A percentile compares a stretch with the other conserved stretches of the same genome.
phyloP scores from a whole-genome alignment of 768 basidiomycete species.

The Naganishia randhawae region DNA sequence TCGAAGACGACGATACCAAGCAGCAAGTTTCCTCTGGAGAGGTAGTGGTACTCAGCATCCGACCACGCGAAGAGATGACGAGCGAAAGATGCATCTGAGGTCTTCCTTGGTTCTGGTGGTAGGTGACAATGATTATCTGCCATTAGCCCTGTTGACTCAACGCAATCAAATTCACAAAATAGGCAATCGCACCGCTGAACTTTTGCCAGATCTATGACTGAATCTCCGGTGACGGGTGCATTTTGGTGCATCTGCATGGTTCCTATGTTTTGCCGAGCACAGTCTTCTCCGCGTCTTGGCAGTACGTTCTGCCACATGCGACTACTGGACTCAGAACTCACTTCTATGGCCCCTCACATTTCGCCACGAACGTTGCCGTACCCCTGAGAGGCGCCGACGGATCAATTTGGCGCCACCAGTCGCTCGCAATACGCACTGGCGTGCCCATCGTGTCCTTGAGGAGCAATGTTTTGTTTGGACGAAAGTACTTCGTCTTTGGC shows the following conservation, averaged over 20 bases:
- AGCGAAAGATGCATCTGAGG: neutral
- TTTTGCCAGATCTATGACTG: neutral
- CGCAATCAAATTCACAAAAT: neutral
- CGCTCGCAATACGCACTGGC: neutral
- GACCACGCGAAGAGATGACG: neutral
- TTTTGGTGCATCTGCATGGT: neutral
- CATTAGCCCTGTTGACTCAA: neutral
- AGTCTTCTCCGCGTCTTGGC: neutral
- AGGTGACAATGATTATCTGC: neutral
- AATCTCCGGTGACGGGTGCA: neutral
- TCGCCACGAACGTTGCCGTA: neutral
- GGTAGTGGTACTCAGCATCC: no score
- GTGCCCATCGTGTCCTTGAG: neutral
- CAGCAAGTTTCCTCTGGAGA: no score
- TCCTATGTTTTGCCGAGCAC: neutral
- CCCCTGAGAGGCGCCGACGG: neutral
- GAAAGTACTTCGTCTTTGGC: neutral
- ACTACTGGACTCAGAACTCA: neutral
- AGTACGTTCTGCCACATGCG: neutral
- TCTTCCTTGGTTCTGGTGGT: neutral
- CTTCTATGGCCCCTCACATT: neutral
- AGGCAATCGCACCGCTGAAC: neutral
- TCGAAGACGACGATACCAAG: no score
- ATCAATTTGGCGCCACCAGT: neutral
- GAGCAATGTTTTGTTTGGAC: neutral